Evolutionary conservation across 441 rosid species (phyloP), one percentile per base, ranked within the genome.

Genomic region (Biscutella laevigata): DNA sequence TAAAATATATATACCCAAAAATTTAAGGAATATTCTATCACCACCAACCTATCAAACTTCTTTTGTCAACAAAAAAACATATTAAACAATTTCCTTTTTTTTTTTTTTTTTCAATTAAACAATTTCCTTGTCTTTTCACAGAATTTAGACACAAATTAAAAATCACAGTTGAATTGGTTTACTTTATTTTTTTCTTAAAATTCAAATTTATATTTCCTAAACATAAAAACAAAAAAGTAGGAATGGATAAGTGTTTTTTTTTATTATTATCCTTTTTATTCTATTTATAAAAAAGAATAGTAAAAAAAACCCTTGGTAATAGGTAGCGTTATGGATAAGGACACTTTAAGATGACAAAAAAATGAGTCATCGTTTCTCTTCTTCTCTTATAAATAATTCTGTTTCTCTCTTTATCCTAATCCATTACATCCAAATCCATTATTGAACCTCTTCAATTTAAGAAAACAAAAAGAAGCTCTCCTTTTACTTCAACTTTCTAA

Each of bases 311-410:
- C 14, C 0, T 6, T 15, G 29, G 17, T 20, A 39, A 57, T 27
- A 16, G 64, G 58, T 51, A 57, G 48, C 30, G 16, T 65, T 51
- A 58, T 65, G 70, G 65, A 65, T 58, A 51, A 65, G 65, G 65
- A 65, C 60, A 51, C 43, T 58, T 58, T 43, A 1, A 35, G 64
- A 65, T 51, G 29, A 64, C 58, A 26, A 32, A 35, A 56, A 13
- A 20, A 57, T 9, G 52, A 57, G 49, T 65, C 70, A 65, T 53
- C 69, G 25, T 19, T 56, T 30, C 38, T 6, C 40, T 39, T 37
- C 22, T 42, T 0, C n/a, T n/a, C n/a, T n/a, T 58, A 14, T 39
- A 59, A 29, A 49, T 38, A 38, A 42, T 34, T 20, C 11, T n/a
- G 3, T 8, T 19, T 10, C 40, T 22, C 39, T 37, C 15, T 20